Percentiles rank a stretch among this genome's conserved stretches.
Conservation (phyloP, 2,329 filamentous ascomycete genomes). For the Epichloe bromicola region DNA sequence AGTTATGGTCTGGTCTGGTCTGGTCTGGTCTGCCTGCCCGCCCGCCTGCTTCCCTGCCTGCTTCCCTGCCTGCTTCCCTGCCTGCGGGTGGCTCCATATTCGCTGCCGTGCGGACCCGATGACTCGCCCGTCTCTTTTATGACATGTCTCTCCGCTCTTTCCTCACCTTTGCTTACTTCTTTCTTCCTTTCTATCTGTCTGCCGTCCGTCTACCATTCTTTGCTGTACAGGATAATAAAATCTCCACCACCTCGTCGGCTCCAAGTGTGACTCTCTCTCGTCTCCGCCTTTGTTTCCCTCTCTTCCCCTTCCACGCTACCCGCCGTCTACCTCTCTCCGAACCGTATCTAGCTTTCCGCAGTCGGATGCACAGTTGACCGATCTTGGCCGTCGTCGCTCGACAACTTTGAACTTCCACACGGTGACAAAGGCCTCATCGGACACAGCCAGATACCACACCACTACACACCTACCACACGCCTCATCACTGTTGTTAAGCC, state of each 20-base stretch:
- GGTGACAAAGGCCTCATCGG: not conserved
- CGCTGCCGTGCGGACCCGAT: not conserved
- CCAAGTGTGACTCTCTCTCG: not conserved
- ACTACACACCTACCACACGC: not conserved
- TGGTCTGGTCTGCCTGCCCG: too few relatives aligned
- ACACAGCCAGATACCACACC: too few relatives aligned
- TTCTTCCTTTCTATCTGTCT: not conserved
- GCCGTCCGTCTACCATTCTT: not conserved
- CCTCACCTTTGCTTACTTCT: not conserved
- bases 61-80: too few relatives aligned
- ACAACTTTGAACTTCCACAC: not conserved
- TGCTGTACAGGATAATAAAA: not conserved
- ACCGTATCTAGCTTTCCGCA: constrained; percentile 1
- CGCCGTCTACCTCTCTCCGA: not conserved
- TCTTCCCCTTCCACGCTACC: not conserved
- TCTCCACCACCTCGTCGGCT: not conserved
- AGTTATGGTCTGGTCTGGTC: too few relatives aligned
- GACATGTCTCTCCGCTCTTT: constrained; percentile 2
- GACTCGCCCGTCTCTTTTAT: not conserved
- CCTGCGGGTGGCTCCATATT: not conserved
- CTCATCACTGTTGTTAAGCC: not conserved
- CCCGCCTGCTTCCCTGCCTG: too few relatives aligned
- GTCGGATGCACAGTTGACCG: constrained; percentile 1
- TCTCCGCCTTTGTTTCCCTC: not conserved
- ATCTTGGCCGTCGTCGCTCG: not conserved